phyloP scores from a whole-genome alignment of 306 rosid species.

The Arachis hypogaea region DNA sequence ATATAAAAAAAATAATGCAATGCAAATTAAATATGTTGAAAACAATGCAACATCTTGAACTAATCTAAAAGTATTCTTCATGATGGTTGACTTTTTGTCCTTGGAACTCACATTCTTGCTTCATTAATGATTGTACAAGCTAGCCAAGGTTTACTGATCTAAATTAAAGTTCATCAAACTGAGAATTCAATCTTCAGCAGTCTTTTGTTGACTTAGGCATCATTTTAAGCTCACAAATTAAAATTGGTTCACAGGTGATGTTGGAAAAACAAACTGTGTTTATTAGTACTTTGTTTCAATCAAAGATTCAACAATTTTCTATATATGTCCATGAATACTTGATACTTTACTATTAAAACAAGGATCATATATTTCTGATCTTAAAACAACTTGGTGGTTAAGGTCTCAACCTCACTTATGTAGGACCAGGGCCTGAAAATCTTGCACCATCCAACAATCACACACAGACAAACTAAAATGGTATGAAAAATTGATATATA shows the following conservation, averaged over 20 bases:
- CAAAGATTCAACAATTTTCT: background rate
- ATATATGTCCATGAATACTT: background rate
- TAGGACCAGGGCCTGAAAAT: slow-evolving; percentile 31
- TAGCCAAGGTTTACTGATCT: slow-evolving; percentile 4
- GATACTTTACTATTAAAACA: background rate
- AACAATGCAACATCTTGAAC: too few species aligned
- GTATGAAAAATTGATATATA: too few species aligned
- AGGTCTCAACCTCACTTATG: slow-evolving; percentile 34
- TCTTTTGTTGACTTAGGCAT: slow-evolving; percentile 29
- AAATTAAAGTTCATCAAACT: background rate
- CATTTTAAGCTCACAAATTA: slow-evolving; percentile 21
- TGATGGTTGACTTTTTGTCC: slow-evolving; percentile 11
- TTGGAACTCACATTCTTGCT: background rate
- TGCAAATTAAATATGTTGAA: too few species aligned
- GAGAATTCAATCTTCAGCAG: background rate
- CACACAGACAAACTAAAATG: background rate
- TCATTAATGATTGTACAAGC: background rate
- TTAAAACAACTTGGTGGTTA: slow-evolving; percentile 25
- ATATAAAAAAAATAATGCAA: too few species aligned
- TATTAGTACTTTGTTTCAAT: background rate
- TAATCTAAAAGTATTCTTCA: background rate
- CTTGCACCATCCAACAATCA: background rate
- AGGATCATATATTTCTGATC: slow-evolving; percentile 18
- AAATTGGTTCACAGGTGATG: slow-evolving; percentile 5
- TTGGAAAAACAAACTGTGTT: slow-evolving; percentile 12